Evolutionary conservation across 441 rosid species (phyloP), one percentile per base, ranked within the genome.

Genomic region (Eutrema salsugineum): DNA sequence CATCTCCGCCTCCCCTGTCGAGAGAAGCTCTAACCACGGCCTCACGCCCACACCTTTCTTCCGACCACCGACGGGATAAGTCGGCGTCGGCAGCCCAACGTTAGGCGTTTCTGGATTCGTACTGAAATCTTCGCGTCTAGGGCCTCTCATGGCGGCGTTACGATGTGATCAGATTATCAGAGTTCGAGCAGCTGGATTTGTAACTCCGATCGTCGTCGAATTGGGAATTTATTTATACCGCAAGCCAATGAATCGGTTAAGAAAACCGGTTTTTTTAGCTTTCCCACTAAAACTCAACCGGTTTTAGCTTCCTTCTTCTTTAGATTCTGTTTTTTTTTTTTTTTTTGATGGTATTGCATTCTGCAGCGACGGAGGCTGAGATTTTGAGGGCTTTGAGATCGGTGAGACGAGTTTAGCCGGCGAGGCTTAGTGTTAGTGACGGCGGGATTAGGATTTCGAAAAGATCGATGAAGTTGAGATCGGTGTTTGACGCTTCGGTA

Each of bases 11-110:
- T 84, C 84, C 10, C 94, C 93, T 1, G 84, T 80, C 55, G 87
- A 77, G 77, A 76, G 82, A 1, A 93, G 78, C 17, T 84, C 76
- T 19, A 89, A 85, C 96, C 94, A 89, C 6, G 87, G 64, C 35
- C 93, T 84, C n/a, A 88, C 81, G 5, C 93, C 86, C 9, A 83
- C 77, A 7, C 80, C 86, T 75, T 87, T 89, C 78, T 89, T 92
- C 55, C 78, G 11, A 19, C 81, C 59, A 63, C 82, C 35, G 30
- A 84, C 78, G 17, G 76, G 68, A n/a, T 66, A 76, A 69, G 53
- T 32, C 40, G 72, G 62, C 4, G 72, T 77, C 28, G 72, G 80
- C 44, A 20, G 69, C 49, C 30, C 46, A 71, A 71, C 7, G 65
- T 69, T 27, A 4, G 79, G 78, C 27, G 82, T 72, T 11, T 71